phyloP scores from a whole-genome alignment of 169 alveolate species.

The Eimeria maxima region DNA sequence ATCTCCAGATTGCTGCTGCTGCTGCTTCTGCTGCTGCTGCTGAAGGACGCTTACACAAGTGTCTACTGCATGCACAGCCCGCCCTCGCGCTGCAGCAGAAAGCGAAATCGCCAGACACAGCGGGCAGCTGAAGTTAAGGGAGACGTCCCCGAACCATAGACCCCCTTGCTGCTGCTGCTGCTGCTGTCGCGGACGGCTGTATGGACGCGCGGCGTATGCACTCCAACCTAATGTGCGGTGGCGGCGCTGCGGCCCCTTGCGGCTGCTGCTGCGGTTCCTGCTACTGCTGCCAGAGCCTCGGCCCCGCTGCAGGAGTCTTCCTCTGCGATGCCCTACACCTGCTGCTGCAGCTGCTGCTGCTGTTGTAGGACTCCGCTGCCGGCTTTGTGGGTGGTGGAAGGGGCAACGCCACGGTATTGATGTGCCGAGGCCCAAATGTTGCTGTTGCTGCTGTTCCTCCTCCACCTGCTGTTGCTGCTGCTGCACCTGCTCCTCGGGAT shows the following conservation, averaged over 20 bases:
- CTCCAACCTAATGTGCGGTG: conserved; percentile 6
- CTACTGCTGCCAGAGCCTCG: background rate
- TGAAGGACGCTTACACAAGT: background rate
- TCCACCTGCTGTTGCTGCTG: conserved; percentile 31
- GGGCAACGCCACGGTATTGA: conserved; percentile 51
- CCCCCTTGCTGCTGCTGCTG: conserved; percentile 39
- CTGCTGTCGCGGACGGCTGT: conserved; percentile 53
- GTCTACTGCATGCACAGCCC: conserved; percentile 25
- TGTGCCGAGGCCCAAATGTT: background rate
- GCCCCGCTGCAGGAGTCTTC: conserved; percentile 44
- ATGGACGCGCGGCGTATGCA: background rate
- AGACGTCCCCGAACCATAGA: conserved; percentile 1
- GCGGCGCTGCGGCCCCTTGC: conserved; percentile 47
- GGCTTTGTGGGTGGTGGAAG: conserved; percentile 42
- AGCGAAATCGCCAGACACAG: conserved; percentile 3
- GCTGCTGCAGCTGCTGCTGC: conserved; percentile 32
- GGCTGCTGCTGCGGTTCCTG: conserved; percentile 35
- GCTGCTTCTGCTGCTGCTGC: conserved; percentile 30
- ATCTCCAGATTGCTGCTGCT: background rate
- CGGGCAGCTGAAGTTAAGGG: conserved; percentile 17
- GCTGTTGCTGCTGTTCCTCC: conserved; percentile 37
- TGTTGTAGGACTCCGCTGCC: background rate
- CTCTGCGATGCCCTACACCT: background rate
- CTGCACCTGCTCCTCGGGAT: background rate
- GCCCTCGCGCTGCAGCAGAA: conserved; percentile 34